Base-by-base conservation (phyloP, 208 protist genomes). In the Plasmodiophora brassicae region DNA sequence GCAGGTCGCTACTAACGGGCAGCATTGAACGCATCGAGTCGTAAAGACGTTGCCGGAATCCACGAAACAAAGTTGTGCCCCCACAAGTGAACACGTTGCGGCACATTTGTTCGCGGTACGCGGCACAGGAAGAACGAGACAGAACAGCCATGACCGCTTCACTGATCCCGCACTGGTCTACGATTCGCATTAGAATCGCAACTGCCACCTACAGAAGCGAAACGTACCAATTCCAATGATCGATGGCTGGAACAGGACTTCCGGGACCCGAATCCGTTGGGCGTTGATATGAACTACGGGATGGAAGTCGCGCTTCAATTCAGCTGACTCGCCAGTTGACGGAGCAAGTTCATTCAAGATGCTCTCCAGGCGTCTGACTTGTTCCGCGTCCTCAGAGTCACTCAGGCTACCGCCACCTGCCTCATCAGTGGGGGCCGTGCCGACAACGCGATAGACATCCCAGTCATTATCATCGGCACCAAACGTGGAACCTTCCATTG, bases 401-500 rank as follows among this genome's bases (percentile, higher is more conserved):
- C 65, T 78, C 41, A 36, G 5, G 14, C n/a, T 8, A 14, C 14
- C 65, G 10, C 5, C 32, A 32, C n/a, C 65, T 5, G 32, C 65
- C 32, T 32, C n/a, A 78, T 44, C 65, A 5, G 32, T 5, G 5
- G 32, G 32, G 5, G 65, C 14, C 32, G 5, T 32, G n/a, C 32
- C 65, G 41, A 78, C 65, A 78, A 38, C n/a, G 32, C 65, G 5
- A 32, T 78, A 78, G 10, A 78, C n/a, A 36, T 78, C 65, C 65
- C 65, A 78, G 41, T 78, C 65, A 5, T 78, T 5, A 32, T 78
- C 65, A 38, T 78, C 65, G 20, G 65, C 65, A 38, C 65, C 65
- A 78, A 78, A 78, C 32, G 5, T 78, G 65, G 65, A 78, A 32
- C 65, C 65, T 78, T 78, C 65, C 65, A 78, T 78, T 32, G 65